Evolutionary conservation across 495 filamentous ascomycete genomes (phyloP), one percentile per base, ranked within the genome.

Genomic region (Penicillium soppii): DNA sequence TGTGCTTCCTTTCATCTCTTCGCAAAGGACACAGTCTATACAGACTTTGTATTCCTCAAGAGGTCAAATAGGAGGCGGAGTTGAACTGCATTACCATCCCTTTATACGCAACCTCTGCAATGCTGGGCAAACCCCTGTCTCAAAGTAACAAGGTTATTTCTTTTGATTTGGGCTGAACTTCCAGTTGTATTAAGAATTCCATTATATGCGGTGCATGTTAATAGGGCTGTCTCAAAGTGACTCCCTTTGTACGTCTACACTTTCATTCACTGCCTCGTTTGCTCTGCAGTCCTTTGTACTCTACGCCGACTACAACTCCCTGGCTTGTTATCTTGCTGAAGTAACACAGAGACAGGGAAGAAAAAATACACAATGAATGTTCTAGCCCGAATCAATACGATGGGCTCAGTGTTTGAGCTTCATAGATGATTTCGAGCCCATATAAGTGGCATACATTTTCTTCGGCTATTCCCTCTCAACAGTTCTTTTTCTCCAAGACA

Each of bases 181-280:
- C 26, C 20, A 21, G 54, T 42, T 49, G 21, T 30, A 21, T 44
- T 45, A 22, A 50, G 36, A 50, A 50, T 50, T 21, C 17, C 35
- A 42, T 58, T 39, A 16, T 54, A 25, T 8, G 44, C n/a, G 15
- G 47, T 49, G 19, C 47, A 36, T 49, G 37, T 23, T 12, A 17
- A 16, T 49, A 33, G 19, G 47, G 37, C 36, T 49, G 17, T 36
- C 27, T 17, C 36, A 49, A 20, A 30, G 7, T 41, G 2, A 16
- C n/a, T 16, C n/a, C 10, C 45, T 49, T 49, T 49, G 25, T 48
- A 20, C 4, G 32, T 10, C 17, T 39, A 23, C 7, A 16, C 25
- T 33, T 32, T 13, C 25, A 3, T 29, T 3, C 5, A 20, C 38
- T 22, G 5, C 9, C 7, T 8, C 5, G 26, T 49, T 32, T 47